Base-by-base conservation (phyloP, 2,329 filamentous ascomycete genomes). In the Colletotrichum sp. region DNA sequence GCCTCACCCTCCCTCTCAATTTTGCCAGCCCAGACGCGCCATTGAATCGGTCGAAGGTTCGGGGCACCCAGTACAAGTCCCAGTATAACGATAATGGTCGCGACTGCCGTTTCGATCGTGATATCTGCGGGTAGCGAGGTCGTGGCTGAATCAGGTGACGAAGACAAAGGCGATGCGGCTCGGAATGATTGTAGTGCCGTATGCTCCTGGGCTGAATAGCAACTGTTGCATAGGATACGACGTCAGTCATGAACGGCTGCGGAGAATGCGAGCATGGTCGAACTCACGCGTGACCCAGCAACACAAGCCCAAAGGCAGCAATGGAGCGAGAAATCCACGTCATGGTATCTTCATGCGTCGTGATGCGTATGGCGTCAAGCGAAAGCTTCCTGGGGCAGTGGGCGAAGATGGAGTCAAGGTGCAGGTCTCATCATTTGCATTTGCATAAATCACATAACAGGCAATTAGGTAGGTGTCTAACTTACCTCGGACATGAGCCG, bases 171-270 rank as follows among this genome's bases (percentile, higher is more conserved):
- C 26, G 61, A 76, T 67, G 89, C 87, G 68, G 84, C 83, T 70
- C 86, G 85, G 79, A 89, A 89, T 72, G 93, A 91, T 79, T 93
- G 92, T 66, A 98, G 91, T 26, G 93, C 89, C 8, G 95, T 94
- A 86, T 98, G 95, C 87, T 99, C 97, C 85, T 98, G 95, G 63
- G 96, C 96, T 68, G 97, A 99, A 86, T 99, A 99, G 86, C 96
- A 98, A 78, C 97, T 99, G 83, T 70, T 73, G 48, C 68, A 64
- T 74, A 28, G 63, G 77, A 82, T 70, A 81, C 12, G n/a, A 52
- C 43, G 43, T 52, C 43, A 75, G 52, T 64, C 18, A 61, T 48
- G 26, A 60, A 12, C 59, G 36, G 43, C 63, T 18, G 63, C 5
- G 66, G 32, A 14, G 24, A 43, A 7, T 24, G 26, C 34, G 24